Evolutionary conservation across 805 yeast genomes (phyloP), one percentile per base, ranked within the genome.

Genomic region (Saccharomycopsis olivae): DNA sequence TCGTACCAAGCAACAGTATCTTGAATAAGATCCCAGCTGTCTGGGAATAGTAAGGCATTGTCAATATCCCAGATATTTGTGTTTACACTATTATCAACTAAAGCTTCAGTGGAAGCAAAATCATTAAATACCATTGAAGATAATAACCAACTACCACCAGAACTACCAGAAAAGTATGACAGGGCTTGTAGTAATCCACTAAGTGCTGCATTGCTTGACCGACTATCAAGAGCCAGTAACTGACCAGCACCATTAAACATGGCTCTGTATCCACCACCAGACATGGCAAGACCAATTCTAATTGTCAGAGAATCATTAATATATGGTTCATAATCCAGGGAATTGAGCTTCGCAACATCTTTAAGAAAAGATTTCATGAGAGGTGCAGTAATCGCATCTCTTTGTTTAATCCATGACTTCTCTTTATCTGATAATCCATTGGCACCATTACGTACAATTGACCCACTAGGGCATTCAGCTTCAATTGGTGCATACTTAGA

Each of bases 1-100:
- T 69, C 29, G 61, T 54, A 43, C 76, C 56, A 36, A 77, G 49
- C 49, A 78, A 71, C 49, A 66, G 51, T 1, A 88, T 87, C 46
- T 72, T 75, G 11, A 80, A 76, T 43, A 67, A 54, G 31, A 84
- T 73, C 9, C n/a, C 9, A 14, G 1, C 92, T 88, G 46, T 73
- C 77, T 11, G 81, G 78, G 44, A 67, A 63, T 49, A 75, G 55
- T 32, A 85, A 73, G 3, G 78, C 65, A 49, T 75, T 62, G 10
- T 66, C 66, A 39, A 85, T 63, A 49, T 84, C 73, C 95, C 95
- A 85, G 40, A 82, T 67, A 6, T 11, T n/a, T n/a, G n/a, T n/a
- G n/a, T n/a, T n/a, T n/a, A n/a, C n/a, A 13, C 62, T 61, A 4
- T 44, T 29, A 38, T 65, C 65, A 31, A 67, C 60, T 14, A 60